phyloP scores from a whole-genome alignment of 257 asterid species.

The Solanum phureja region DNA sequence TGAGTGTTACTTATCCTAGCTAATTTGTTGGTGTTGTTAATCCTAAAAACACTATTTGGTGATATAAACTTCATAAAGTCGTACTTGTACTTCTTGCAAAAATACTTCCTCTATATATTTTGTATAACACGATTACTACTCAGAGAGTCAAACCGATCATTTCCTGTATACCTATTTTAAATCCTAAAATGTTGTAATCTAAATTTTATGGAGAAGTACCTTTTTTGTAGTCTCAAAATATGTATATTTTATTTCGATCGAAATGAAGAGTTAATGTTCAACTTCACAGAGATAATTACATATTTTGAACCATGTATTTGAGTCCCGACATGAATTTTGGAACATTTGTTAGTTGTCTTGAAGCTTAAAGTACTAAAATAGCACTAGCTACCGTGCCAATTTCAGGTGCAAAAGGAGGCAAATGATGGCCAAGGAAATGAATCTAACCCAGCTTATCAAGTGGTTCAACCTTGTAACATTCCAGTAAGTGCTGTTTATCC shows the following conservation, averaged over 20 bases:
- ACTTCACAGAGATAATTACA: background rate
- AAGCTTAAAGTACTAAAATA: background rate
- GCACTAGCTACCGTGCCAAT: background rate
- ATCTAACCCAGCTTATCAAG: background rate
- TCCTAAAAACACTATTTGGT: background rate
- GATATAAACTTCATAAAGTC: background rate
- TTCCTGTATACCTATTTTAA: background rate
- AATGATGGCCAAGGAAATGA: background rate
- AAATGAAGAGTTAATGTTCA: background rate
- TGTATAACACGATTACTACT: background rate
- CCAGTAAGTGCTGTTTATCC: background rate
- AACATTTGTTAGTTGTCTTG: background rate
- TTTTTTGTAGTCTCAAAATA: background rate
- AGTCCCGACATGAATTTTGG: background rate
- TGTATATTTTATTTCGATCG: background rate
- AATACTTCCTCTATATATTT: background rate
- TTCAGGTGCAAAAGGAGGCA: background rate
- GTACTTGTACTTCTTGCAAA: background rate
- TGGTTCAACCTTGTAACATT: constrained; percentile 1
- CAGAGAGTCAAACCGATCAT: background rate
- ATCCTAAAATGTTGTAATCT: background rate
- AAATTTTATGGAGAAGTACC: background rate
- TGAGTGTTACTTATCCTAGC: background rate
- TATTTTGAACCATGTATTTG: background rate
- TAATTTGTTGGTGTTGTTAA: background rate